Conservation (phyloP, 2,329 filamentous ascomycete genomes). For the Fusarium concolor region DNA sequence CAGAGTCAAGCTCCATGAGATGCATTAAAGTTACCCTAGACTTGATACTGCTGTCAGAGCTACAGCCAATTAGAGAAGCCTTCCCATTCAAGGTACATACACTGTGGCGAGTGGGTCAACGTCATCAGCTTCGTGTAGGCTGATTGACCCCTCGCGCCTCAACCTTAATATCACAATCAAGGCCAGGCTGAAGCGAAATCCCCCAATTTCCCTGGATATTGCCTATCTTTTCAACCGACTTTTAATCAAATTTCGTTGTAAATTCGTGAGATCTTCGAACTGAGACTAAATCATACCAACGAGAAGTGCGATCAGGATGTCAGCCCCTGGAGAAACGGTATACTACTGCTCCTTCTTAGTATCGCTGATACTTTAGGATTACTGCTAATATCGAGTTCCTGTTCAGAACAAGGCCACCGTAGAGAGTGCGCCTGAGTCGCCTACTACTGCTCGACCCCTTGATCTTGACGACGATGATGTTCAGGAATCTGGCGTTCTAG, state of each 20-base stretch:
- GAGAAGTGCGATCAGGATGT: conserved; percentile 51
- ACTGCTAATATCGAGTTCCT: conserved; percentile 39
- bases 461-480: conserved; percentile 78
- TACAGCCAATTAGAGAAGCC: conserved; percentile 23
- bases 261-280: conserved; percentile 3
- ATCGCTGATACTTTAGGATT: conserved; percentile 25
- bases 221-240: conserved; percentile 15
- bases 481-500: conserved; percentile 67
- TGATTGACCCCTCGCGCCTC: conserved; percentile 49
- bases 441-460: conserved; percentile 72
- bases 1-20: conserved; percentile 1
- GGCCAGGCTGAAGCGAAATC: conserved; percentile 47
- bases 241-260: conserved; percentile 17
- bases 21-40: conserved; percentile 32
- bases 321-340: conserved; percentile 59
- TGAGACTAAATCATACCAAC: conserved; percentile 1
- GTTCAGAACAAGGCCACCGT: conserved; percentile 58
- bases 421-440: conserved; percentile 68
- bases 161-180: conserved; percentile 46
- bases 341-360: conserved; percentile 43
- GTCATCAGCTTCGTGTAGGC: conserved; percentile 53
- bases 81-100: not conserved
- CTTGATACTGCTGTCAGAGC: not conserved
- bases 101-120: conserved; percentile 53
- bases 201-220: conserved; percentile 41